Evolutionary conservation across 331 rosid species (phyloP).

Genomic region (Arachis monticola): DNA sequence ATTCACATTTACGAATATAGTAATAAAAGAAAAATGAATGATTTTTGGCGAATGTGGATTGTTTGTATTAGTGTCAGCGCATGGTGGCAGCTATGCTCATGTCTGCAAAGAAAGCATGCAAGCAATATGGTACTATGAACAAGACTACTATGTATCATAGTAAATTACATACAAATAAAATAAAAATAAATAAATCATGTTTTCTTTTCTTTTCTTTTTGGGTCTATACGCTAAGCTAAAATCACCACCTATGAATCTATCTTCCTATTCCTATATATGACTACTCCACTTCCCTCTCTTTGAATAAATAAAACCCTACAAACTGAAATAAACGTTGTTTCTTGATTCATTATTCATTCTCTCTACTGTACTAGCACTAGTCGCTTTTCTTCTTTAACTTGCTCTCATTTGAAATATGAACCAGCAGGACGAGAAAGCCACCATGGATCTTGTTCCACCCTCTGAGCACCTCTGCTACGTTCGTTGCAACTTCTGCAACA

Average conservation of each 20-base stretch:
- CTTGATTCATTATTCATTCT: neutral
- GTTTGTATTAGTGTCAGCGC: slow-evolving; percentile 48
- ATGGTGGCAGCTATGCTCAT: slow-evolving; percentile 43
- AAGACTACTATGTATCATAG: slow-evolving; percentile 22
- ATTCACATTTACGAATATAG: too few relatives aligned
- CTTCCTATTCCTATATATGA: slow-evolving; percentile 43
- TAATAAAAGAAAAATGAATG: too few relatives aligned
- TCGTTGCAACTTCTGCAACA: slow-evolving; percentile 97
- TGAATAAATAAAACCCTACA: slow-evolving; percentile 49
- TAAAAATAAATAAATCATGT: too few relatives aligned
- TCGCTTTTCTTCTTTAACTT: too few relatives aligned
- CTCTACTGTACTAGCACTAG: neutral
- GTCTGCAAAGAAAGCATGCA: slow-evolving; percentile 54
- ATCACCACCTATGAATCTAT: neutral
- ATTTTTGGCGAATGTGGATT: slow-evolving; percentile 23
- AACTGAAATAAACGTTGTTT: neutral
- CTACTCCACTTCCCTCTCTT: slow-evolving; percentile 14
- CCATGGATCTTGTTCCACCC: slow-evolving; percentile 74
- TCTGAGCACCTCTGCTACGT: slow-evolving; percentile 95
- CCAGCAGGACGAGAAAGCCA: slow-evolving; percentile 63
- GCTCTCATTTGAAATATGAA: slow-evolving; percentile 46
- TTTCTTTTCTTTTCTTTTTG: slow-evolving; percentile 38
- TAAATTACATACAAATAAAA: neutral
- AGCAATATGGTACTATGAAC: slow-evolving; percentile 38
- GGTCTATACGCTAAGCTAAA: neutral